Evolutionary conservation across 495 filamentous ascomycete genomes (phyloP).

Genomic region (Parmelia sp.): DNA sequence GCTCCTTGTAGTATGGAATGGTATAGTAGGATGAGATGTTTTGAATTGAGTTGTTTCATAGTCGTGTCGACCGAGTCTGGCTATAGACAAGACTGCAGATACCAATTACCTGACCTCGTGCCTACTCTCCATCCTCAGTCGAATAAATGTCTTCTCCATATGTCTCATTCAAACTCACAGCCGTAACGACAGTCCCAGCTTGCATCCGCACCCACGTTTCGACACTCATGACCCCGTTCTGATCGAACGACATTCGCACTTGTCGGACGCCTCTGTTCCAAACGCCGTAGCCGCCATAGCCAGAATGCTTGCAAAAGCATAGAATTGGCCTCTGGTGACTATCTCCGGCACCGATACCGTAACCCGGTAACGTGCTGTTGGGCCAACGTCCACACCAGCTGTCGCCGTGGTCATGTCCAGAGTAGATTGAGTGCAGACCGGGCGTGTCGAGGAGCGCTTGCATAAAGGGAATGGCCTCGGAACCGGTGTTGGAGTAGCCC

Average conservation of each 20-base stretch:
- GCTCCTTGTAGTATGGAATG: neutral
- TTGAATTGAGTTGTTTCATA: neutral
- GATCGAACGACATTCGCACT: conserved; percentile 42
- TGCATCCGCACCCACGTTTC: conserved; percentile 65
- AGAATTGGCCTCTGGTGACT: conserved; percentile 29
- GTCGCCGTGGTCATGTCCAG: conserved; percentile 66
- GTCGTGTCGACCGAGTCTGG: no score
- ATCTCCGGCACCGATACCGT: conserved; percentile 10
- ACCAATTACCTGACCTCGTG: neutral
- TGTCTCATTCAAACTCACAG: conserved; percentile 60
- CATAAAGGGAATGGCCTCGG: conserved; percentile 59
- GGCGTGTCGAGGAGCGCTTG: conserved; percentile 48
- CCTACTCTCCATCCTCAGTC: conserved; percentile 16
- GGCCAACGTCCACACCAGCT: conserved; percentile 49
- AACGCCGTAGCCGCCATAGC: conserved; percentile 65
- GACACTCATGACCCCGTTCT: conserved; percentile 32
- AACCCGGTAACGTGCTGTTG: conserved; percentile 25
- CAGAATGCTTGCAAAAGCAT: conserved; percentile 65
- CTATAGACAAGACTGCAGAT: neutral
- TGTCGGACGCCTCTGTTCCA: conserved; percentile 58
- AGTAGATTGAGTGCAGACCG: conserved; percentile 57
- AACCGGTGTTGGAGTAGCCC: conserved; percentile 41
- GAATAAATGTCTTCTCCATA: conserved; percentile 58
- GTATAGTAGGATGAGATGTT: neutral
- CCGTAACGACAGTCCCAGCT: conserved; percentile 47